phyloP scores from a whole-genome alignment of 768 basidiomycete genomes.

The Rhizopogon roseolus region DNA sequence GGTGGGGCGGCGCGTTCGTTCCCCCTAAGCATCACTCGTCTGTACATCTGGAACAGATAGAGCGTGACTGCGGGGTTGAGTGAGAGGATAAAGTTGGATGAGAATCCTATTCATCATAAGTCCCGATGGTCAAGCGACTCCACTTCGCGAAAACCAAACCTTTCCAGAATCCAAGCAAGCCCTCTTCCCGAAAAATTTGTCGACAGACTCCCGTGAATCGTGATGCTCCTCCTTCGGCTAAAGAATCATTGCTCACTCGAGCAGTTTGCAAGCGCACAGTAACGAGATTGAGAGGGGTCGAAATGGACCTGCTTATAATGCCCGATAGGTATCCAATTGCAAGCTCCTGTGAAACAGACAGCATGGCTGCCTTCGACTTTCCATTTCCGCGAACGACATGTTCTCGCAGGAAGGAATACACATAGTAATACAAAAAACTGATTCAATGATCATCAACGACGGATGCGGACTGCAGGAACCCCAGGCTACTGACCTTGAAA shows the following conservation, averaged over 20 bases:
- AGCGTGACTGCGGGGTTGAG: conserved; percentile 58
- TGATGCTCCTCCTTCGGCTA: neutral
- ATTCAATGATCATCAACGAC: neutral
- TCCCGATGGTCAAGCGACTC: too few relatives aligned
- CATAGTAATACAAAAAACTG: conserved; percentile 60
- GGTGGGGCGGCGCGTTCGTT: conserved; percentile 26
- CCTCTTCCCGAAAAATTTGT: conserved; percentile 44
- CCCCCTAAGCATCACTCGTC: conserved; percentile 29
- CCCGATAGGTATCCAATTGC: conserved; percentile 53
- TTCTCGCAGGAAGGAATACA: conserved; percentile 46
- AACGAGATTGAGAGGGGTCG: conserved; percentile 52
- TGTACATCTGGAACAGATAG: conserved; percentile 47
- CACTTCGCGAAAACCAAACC: too few relatives aligned
- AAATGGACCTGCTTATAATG: conserved; percentile 47
- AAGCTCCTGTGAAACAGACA: conserved; percentile 41
- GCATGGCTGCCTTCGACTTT: conserved; percentile 13
- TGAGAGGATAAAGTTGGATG: conserved; percentile 43
- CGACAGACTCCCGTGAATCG: conserved; percentile 18
- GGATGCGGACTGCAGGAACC: neutral
- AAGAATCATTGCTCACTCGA: conserved; percentile 30
- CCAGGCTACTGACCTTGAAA: conserved; percentile 41
- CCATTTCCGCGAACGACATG: conserved; percentile 34
- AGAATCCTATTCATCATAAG: too few relatives aligned
- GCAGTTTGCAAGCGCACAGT: conserved; percentile 50
- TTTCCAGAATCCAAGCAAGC: conserved; percentile 52